phyloP scores from a whole-genome alignment of 2,329 filamentous ascomycete species.

The Neonectria ditissima region DNA sequence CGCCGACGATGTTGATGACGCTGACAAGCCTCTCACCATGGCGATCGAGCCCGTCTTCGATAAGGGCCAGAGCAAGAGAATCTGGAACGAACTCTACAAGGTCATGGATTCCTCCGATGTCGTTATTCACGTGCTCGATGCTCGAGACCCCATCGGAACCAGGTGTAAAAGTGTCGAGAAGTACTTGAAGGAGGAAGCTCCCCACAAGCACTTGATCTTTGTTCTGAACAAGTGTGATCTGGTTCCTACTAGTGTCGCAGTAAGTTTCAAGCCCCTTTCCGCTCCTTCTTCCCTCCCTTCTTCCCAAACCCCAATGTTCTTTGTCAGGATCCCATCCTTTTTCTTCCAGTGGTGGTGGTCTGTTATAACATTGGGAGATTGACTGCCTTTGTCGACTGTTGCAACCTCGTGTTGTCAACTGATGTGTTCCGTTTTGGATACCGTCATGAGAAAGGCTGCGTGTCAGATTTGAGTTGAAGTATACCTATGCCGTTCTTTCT shows the following conservation, averaged over 20 bases:
- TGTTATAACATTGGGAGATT: conserved; percentile 99
- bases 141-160: conserved; percentile 89
- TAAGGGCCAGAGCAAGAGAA: conserved; percentile 94
- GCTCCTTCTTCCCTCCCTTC: conserved; percentile 49
- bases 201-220: conserved; percentile 86
- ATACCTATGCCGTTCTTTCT: conserved; percentile 70
- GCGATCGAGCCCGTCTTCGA: conserved; percentile 89
- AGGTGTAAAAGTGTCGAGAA: conserved; percentile 84
- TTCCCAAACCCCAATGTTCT: conserved; percentile 68
- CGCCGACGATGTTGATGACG: conserved; percentile 61
- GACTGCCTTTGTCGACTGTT: conserved; percentile 65
- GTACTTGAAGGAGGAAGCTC: conserved; percentile 91
- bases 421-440: conserved; percentile 90
- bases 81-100: conserved; percentile 97
- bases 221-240: conserved; percentile 72
- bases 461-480: conserved; percentile 96
- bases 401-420: conserved; percentile 62
- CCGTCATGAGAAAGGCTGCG: conserved; percentile 81
- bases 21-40: conserved; percentile 60
- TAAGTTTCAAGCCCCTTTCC: conserved; percentile 70
- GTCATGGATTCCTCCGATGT: conserved; percentile 97
- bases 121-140: conserved; percentile 93
- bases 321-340: conserved; percentile 87
- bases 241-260: conserved; percentile 90
- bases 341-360: conserved; percentile 82